Evolutionary conservation across 495 filamentous ascomycete genomes (phyloP).

Genomic region (Daldinia childiae): DNA sequence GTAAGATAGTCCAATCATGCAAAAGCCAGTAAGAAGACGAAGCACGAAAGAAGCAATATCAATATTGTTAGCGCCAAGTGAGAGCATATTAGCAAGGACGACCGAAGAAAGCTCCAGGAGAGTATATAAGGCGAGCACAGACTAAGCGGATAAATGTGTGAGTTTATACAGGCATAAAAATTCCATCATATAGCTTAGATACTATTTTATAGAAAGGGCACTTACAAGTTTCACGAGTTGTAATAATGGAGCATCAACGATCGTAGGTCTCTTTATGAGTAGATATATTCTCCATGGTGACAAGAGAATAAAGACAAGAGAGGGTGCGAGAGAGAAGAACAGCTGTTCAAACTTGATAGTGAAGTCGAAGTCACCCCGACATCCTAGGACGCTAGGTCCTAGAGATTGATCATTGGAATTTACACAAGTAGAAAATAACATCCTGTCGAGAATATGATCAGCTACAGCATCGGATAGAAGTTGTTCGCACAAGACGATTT

Average conservation of each 20-base stretch:
- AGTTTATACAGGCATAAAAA: background rate
- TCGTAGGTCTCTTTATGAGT: slow-evolving; percentile 45
- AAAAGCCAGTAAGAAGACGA: slow-evolving; percentile 42
- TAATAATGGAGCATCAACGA: slow-evolving; percentile 50
- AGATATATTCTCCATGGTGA: slow-evolving; percentile 49
- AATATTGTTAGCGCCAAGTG: slow-evolving; percentile 42
- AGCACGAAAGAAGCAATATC: slow-evolving; percentile 47
- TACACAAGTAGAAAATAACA: slow-evolving; percentile 27
- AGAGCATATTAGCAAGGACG: slow-evolving; percentile 41
- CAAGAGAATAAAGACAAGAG: slow-evolving; percentile 52
- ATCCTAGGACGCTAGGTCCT: slow-evolving; percentile 34
- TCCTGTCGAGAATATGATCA: background rate
- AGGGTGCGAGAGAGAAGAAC: slow-evolving; percentile 56
- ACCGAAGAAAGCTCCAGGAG: slow-evolving; percentile 50
- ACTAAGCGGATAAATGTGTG: slow-evolving; percentile 6
- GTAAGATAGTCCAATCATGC: slow-evolving; percentile 44
- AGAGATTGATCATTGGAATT: slow-evolving; percentile 31
- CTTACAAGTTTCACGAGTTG: slow-evolving; percentile 52
- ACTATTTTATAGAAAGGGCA: background rate
- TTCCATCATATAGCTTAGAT: background rate
- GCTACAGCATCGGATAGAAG: background rate
- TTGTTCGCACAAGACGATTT: background rate
- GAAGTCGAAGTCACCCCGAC: slow-evolving; percentile 56
- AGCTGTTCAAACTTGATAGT: slow-evolving; percentile 58
- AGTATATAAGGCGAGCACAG: slow-evolving; percentile 43